A percentile compares a stretch with the other conserved stretches of the same genome.
phyloP scores from a whole-genome alignment of 768 basidiomycete species.

The Rhodocollybia butyracea region DNA sequence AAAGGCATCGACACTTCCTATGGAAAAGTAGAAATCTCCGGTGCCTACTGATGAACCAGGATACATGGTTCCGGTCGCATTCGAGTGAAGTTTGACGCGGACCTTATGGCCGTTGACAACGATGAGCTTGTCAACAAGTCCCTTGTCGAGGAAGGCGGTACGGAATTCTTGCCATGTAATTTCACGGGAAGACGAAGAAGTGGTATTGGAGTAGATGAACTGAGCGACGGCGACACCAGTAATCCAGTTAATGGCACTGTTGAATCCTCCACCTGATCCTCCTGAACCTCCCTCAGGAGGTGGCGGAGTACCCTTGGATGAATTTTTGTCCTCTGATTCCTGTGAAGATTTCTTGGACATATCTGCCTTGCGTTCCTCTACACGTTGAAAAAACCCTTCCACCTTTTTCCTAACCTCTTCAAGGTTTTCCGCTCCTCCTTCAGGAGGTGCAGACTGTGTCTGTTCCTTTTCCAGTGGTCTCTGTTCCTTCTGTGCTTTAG shows the following conservation, averaged over 20 bases:
- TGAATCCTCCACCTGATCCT: constrained; percentile 44
- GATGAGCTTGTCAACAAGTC: constrained; percentile 88
- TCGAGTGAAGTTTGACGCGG: constrained; percentile 89
- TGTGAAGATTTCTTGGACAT: constrained; percentile 25
- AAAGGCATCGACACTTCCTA: constrained; percentile 95
- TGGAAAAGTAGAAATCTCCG: constrained; percentile 89
- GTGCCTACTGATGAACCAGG: constrained; percentile 49
- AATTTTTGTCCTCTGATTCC: constrained; percentile 24
- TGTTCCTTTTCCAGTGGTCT: constrained; percentile 8
- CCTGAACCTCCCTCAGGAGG: constrained; percentile 28
- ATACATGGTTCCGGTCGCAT: constrained; percentile 79
- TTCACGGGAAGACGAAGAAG: constrained; percentile 63
- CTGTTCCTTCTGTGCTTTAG: constrained; percentile 33
- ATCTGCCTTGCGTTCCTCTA: constrained; percentile 41
- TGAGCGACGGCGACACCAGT: constrained; percentile 55
- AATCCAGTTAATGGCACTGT: constrained; percentile 53
- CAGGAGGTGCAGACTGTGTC: constrained; percentile 4
- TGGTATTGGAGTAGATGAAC: constrained; percentile 61
- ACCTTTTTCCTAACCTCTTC: constrained; percentile 59
- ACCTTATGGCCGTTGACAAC: constrained; percentile 91
- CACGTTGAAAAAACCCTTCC: constrained; percentile 78
- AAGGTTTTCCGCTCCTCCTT: constrained; percentile 6
- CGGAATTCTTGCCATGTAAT: constrained; percentile 99
- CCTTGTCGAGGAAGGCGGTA: constrained; percentile 94
- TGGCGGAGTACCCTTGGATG: constrained; percentile 48